Base-by-base conservation (phyloP, 495 filamentous ascomycete species). In the Penicillium simplicissimum region DNA sequence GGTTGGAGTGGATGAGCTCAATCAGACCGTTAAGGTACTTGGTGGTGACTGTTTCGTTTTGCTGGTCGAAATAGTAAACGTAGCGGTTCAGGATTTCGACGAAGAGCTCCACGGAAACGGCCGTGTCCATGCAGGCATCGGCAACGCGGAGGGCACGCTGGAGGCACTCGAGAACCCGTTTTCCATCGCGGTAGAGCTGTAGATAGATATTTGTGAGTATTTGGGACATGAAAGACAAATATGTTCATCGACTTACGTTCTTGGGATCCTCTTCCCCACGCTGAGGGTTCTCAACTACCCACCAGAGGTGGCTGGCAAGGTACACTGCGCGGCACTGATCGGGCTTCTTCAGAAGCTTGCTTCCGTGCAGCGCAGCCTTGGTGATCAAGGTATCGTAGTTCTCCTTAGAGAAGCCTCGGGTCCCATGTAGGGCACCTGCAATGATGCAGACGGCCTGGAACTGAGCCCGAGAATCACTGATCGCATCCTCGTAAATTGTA, bases 51-150 rank as follows among this genome's bases (percentile, higher is more conserved):
- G 92, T 94, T 77, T 98, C 95, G 75, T 98, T 98, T 76, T 96
- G 92, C 68, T 98, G 92, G 75, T 98, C 95, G 76, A 97, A 98
- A 76, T 97, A 98, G 74, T 98, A 98, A 54, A 98, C 95, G 76
- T 98, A 98, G 71, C 95, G 86, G 70, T 98, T 97, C 60, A 98
- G 79, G 61, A 98, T 98, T 77, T 98, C 95, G 52, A 98, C 95
- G 69, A 98, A 98, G 42, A 98, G 81, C 76, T 98, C 95, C 25
- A 98, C 92, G 3, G 92, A 96, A 3, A 97, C 96, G 9, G 92
- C 93, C n/a, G 93, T 93, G 74, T 98, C 95, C 95, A 98, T 98
- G 77, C 95, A 98, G 7, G 95, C 95, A 75, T 98, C 95, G 2
- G 95, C 95, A 8, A 98, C 95, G 52, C 95, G 90, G 21, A 98